Base-by-base conservation (phyloP, 2,329 filamentous ascomycete species). In the Venturia carpophila region DNA sequence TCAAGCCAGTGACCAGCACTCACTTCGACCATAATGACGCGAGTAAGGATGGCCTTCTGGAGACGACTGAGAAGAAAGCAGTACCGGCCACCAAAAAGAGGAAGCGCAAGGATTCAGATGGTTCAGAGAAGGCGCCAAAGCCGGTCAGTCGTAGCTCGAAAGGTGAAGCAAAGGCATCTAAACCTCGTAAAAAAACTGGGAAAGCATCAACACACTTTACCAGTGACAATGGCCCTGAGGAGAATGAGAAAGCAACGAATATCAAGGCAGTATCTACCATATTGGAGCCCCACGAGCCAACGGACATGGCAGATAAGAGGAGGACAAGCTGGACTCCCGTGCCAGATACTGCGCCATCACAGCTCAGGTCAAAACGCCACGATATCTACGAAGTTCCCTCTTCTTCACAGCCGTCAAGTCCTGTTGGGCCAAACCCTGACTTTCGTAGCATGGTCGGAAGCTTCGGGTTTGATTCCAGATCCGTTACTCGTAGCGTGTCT, bases 271-370 rank as follows among this genome's bases (percentile, higher is more conserved):
- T 17, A 9, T 43, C 39, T 24, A 3, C n/a, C 5, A 24, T 34
- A 42, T n/a, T n/a, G 15, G 39, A 27, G 27, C 19, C 34, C 15
- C 15, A 41, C 21, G 37, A 45, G 21, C n/a, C 37, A 11, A 61
- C 55, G 37, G 43, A 39, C 24, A 69, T 71, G 62, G 75, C 73
- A 1, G 68, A 73, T 1, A 62, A 66, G 3, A 68, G 75, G 65
- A 69, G 74, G 61, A 70, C 68, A 30, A 70, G 74, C 63, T 77
- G 75, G 75, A 77, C 75, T 24, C 75, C 75, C 5, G 67, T 71
- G 3, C 69, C 63, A 49, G 71, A 77, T 30, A 75, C 74, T 0
- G 39, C 60, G 27, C 37, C 15, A 60, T 64, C 15, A 27, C 65
- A 34, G 67, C 66, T 42, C 65, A 67, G 17, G 65, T 68, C 67